These are phyloP conservation scores for Geotrichum aggregatum DNA, from an alignment of 1,139 yeast genomes.

Conservation along the genomic window DNA sequence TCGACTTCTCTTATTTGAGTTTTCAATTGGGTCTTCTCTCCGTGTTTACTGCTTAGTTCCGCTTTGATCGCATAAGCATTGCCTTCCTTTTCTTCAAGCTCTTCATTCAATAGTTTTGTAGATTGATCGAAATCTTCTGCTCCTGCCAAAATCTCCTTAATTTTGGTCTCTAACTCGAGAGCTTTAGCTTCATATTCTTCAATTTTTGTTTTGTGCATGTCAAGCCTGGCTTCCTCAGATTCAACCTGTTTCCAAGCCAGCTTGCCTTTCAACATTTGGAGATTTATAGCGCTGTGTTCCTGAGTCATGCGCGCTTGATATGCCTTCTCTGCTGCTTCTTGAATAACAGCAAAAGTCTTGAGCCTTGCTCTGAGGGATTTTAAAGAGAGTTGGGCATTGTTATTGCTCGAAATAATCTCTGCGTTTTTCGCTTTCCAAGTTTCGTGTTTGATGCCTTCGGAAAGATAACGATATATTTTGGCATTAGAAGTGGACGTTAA, in stretches of 20 bases:
- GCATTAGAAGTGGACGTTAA: slow-evolving; percentile 58
- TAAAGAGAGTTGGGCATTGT: slow-evolving; percentile 28
- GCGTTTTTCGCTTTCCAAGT: slow-evolving; percentile 13
- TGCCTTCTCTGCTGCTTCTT: slow-evolving; percentile 29
- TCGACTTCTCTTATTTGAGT: background rate
- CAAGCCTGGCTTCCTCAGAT: background rate
- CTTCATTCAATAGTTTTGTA: slow-evolving; percentile 18
- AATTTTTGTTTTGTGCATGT: background rate
- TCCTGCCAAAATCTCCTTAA: slow-evolving; percentile 7
- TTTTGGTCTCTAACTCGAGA: slow-evolving; percentile 14
- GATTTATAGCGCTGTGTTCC: slow-evolving; percentile 2
- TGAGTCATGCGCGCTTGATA: slow-evolving; percentile 5
- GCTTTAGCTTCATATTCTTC: slow-evolving; percentile 1
- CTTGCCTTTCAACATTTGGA: slow-evolving; percentile 9
- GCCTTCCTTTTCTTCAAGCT: slow-evolving; percentile 3
- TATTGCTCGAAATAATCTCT: slow-evolving; percentile 19
- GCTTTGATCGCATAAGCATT: slow-evolving; percentile 1
- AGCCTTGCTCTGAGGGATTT: slow-evolving; percentile 16
- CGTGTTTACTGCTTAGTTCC: background rate
- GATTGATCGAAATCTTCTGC: slow-evolving; percentile 8
- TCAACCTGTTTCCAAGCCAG: slow-evolving; percentile 17
- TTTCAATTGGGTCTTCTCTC: slow-evolving; percentile 1
- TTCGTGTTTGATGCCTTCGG: slow-evolving; percentile 20
- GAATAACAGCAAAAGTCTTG: slow-evolving; percentile 35
- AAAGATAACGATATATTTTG: slow-evolving; percentile 27